Evolutionary conservation across 169 alveolate species (phyloP), one percentile per base, ranked within the genome.

Genomic region (Plasmodium reichenowi): DNA sequence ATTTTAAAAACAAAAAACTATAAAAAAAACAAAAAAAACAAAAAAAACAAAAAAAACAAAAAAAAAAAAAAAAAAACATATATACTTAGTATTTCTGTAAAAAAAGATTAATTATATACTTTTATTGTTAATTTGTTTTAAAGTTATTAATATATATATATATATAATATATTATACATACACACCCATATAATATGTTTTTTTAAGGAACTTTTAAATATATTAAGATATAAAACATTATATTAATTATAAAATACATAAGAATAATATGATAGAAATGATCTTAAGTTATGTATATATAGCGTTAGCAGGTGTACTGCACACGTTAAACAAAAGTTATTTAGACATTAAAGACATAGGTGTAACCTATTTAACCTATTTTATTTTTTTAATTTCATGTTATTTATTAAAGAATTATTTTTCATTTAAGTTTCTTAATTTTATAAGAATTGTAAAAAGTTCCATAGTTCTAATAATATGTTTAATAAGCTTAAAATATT

Each of bases 401-500:
- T 80, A 80, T 38, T 56, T 80, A 10, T 80, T 68, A 59, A 50
- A 72, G 50, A 80, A 58, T 54, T 32, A 38, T 43, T 80, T 68
- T 72, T 47, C 90, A 32, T 50, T 43, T n/a, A 52, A 68, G 22
- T 80, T 80, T 47, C 22, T 68, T 60, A 43, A 80, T 47, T 80
- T 56, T 32, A 72, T 80, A 80, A 80, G 59, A 56, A 17, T 80
- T 68, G 20, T 58, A 13, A 80, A 80, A 50, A 32, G 70, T 0
- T 72, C 56, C 26, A 38, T 68, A 32, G 72, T 67, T 68, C 38
- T 67, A 9, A 20, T 80, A 50, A 66, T 67, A 54, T 67, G 85
- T 47, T 68, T 80, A 32, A 29, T 68, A 20, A 80, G 90, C 38
- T 80, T 80, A 83, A 80, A 80, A 58, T 67, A 56, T 63, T 58